phyloP scores from a whole-genome alignment of 768 basidiomycete species.

The Candolleomyces aberdarensis region DNA sequence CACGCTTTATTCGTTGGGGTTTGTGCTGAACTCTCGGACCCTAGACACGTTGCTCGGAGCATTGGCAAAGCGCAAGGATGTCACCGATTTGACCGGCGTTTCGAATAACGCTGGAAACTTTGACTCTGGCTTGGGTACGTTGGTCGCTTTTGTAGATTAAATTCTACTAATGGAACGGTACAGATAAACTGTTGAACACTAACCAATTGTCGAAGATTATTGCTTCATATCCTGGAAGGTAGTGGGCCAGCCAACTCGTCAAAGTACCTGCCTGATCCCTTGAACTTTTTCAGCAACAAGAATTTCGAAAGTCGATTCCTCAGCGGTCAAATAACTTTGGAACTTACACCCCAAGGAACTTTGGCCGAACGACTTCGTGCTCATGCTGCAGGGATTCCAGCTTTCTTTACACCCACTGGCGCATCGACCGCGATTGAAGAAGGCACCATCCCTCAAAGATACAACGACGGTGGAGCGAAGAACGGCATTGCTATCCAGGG shows the following conservation, averaged over 20 bases:
- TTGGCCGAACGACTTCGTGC: slow-evolving; percentile 86
- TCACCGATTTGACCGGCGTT: slow-evolving; percentile 74
- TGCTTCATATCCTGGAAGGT: slow-evolving; percentile 89
- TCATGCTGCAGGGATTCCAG: slow-evolving; percentile 88
- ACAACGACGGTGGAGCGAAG: slow-evolving; percentile 70
- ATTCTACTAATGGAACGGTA: not conserved
- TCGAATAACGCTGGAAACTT: slow-evolving; percentile 85
- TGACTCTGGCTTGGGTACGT: slow-evolving; percentile 65
- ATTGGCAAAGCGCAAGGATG: slow-evolving; percentile 67
- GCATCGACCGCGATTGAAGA: slow-evolving; percentile 80
- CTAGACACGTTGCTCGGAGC: slow-evolving; percentile 84
- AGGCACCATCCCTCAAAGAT: slow-evolving; percentile 75
- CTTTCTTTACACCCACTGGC: slow-evolving; percentile 92
- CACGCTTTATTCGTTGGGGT: not conserved
- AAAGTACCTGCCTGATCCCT: not conserved
- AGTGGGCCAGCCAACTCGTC: slow-evolving; percentile 13
- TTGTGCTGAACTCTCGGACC: not conserved
- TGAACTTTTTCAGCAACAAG: slow-evolving; percentile 61
- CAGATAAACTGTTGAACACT: slow-evolving; percentile 71
- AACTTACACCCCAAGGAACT: slow-evolving; percentile 91
- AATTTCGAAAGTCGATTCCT: slow-evolving; percentile 81
- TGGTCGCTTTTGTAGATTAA: not conserved
- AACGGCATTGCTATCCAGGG: slow-evolving; percentile 72
- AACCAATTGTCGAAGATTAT: slow-evolving; percentile 82
- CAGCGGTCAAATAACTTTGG: slow-evolving; percentile 75